Percentiles rank a stretch among this genome's conserved stretches.
These are phyloP conservation scores for Suillus variegatus DNA, from an alignment of 768 basidiomycete species.

Conservation along the genomic window DNA sequence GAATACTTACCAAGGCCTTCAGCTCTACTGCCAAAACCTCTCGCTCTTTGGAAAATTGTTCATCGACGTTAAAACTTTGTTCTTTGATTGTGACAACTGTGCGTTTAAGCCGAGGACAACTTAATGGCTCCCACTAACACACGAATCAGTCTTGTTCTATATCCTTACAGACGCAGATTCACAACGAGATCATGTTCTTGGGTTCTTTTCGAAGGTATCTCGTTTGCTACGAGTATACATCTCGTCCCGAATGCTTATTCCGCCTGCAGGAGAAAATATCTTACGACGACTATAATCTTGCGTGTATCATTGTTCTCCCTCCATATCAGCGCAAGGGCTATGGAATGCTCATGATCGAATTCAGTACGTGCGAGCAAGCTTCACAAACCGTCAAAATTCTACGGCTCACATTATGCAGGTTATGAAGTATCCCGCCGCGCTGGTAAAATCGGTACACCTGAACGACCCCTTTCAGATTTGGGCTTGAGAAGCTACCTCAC, in stretches of 20 bases:
- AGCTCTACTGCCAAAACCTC: constrained; percentile 97
- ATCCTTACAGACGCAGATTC: constrained; percentile 85
- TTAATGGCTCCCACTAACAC: constrained; percentile 3
- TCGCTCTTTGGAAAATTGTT: constrained; percentile 98
- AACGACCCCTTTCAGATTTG: constrained; percentile 92
- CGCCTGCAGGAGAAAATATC: constrained; percentile 80
- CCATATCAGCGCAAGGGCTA: constrained; percentile 89
- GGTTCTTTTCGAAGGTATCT: constrained; percentile 65
- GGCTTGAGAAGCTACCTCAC: constrained; percentile 89
- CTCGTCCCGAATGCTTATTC: not conserved
- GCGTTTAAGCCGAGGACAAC: constrained; percentile 24
- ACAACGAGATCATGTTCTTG: constrained; percentile 77
- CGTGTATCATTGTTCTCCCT: constrained; percentile 94
- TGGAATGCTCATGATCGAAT: constrained; percentile 96
- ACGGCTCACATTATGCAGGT: constrained; percentile 46
- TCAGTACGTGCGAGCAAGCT: constrained; percentile 63
- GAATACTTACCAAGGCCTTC: constrained; percentile 10
- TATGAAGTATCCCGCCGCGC: constrained; percentile 87
- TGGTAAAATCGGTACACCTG: constrained; percentile 86
- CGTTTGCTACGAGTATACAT: not conserved
- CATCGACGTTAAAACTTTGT: constrained; percentile 95
- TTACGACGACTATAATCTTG: constrained; percentile 96
- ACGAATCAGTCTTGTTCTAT: constrained; percentile 74
- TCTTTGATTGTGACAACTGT: constrained; percentile 90
- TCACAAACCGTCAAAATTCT: not conserved